Base-by-base conservation (phyloP, 108 stramenopile genomes). In the Skeletonema marinoi region DNA sequence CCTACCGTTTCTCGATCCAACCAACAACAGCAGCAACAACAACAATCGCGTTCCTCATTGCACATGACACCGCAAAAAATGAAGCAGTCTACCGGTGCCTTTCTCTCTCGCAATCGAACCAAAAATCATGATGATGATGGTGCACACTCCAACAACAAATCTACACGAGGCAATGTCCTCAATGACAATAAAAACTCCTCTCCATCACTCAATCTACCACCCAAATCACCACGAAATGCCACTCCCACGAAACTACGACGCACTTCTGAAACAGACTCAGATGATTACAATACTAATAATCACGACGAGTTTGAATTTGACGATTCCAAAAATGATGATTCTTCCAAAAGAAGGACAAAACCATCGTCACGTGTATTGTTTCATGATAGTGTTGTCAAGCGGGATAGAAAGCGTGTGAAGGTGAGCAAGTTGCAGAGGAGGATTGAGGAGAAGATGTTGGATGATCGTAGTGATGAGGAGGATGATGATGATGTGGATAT, bases 141-240 rank as follows among this genome's bases (percentile, higher is more conserved):
- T 19, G 50, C 4, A 50, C 48, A 50, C 16, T 50, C 4, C 25
- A 25, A 25, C 25, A 25, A 50, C 48, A 50, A 25, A 25, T 25
- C 46, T 0, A 51, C 50, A 51, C 50, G 50, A 51, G 50, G 50
- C 10, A 51, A 51, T 51, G 50, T 51, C 19, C 17, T 51, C 19
- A 17, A 51, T 19, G 6, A 19, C 17, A 51, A 5, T 6, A 51
- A 17, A 1, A 51, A 19, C 50, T 19, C 3, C 48, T 19, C 50
- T 17, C 19, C 50, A 51, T 19, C 50, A 51, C 17, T 19, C 3
- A 1, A 7, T 19, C 6, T 51, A 51, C 71, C 82, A 13, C 50
- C 44, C 39, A 63, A 60, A 33, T 73, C 75, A 21, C 82, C 82
- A 0, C 32, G 71, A 19, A 68, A 66, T 73, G 62, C 82, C 11